Conservation (phyloP, 192 early-diverging fungal genomes). For the Linnemannia schmuckeri region DNA sequence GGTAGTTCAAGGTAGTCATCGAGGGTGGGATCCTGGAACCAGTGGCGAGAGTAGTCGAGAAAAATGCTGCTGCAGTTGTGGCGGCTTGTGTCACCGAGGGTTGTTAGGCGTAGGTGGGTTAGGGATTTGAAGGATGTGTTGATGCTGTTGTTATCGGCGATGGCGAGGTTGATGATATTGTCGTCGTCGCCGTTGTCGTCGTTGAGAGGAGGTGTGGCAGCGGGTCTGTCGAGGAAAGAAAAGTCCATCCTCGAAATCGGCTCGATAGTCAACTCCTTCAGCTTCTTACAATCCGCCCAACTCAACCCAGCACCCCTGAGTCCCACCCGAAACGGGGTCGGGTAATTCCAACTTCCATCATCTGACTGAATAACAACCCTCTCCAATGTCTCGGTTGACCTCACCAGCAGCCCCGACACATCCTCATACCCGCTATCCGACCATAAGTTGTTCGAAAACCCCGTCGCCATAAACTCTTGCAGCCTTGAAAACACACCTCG, state of each 20-base stretch:
- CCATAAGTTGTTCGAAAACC: background rate
- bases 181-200: background rate
- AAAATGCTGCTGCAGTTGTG: background rate
- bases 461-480: background rate
- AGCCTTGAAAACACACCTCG: background rate
- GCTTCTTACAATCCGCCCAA: background rate
- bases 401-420: background rate
- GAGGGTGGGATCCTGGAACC: background rate
- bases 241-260: background rate
- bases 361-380: background rate
- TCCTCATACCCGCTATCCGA: background rate
- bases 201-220: background rate
- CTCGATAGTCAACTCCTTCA: background rate
- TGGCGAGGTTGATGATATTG: no score
- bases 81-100: background rate
- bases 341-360: background rate
- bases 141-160: background rate
- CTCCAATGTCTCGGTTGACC: background rate
- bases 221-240: background rate
- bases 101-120: background rate
- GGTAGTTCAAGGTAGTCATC: background rate
- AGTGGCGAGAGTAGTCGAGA: background rate
- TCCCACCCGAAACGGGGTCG: background rate
- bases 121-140: background rate
- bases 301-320: background rate